Base-by-base conservation (phyloP, 1,284 basidiomycete species). In the Lignosus rhinocerotis region DNA sequence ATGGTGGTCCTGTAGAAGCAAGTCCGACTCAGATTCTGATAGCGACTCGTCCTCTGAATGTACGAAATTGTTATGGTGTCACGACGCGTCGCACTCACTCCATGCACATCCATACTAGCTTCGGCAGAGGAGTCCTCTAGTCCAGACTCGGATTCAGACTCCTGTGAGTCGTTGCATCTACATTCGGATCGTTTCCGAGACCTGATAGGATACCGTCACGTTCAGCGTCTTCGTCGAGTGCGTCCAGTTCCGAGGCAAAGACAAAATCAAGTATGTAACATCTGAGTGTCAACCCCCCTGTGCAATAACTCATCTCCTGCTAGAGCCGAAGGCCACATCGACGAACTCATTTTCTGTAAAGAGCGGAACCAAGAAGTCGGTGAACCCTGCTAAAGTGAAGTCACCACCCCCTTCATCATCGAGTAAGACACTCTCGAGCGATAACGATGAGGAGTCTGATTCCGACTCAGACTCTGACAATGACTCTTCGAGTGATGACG, bases 401-500 rank as follows among this genome's bases (percentile, higher is more conserved):
- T 42, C 60, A 17, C 53, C 60, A 1, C 58, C 61, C 1, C 55
- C 66, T 14, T 48, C 60, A 2, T 33, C 49, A 25, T 70, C 69
- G 2, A 70, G 67, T 56, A 61, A 68, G 53, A 71, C 70, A 1
- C 62, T 71, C 0, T 66, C 67, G 8, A 67, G 63, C 9, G 63
- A 56, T 42, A 60, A 53, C 42, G 50, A 50, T 16, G 44, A 38
- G 17, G 54, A 55, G 17, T 61, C 49, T n/a, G 56, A 59, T 49
- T 48, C 57, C 14, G 63, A 62, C 57, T 71, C 72, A n/a, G 64
- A 65, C 58, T 58, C 57, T 12, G 48, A 25, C 25, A 4, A 52
- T 12, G 53, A 60, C 49, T 64, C 62, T 16, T 56, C 54, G 3
- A 39, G 36, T 4, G 56, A 58, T 6, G 62, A 60, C 30, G 46